These are phyloP conservation scores for Salix exigua DNA, from an alignment of 345 rosid genomes.

Conservation along the genomic window DNA sequence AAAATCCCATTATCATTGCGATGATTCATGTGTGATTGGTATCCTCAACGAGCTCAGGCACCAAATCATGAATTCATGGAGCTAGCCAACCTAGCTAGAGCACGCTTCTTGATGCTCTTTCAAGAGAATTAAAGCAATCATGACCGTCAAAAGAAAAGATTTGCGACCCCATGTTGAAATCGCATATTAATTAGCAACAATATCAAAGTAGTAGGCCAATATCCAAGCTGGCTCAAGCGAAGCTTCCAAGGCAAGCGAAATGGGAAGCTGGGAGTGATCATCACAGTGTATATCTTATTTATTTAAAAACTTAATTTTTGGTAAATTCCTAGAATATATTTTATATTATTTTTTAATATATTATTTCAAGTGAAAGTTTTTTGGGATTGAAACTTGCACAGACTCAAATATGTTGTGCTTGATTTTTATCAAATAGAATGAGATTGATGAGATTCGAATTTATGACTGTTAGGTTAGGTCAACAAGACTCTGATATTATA, in stretches of 20 bases:
- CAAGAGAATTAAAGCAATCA: neutral
- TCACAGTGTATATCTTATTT: neutral
- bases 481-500: too few species aligned
- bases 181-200: neutral
- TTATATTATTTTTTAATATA: too few species aligned
- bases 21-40: neutral
- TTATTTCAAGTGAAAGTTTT: too few species aligned
- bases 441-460: too few species aligned
- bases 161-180: conserved; percentile 9
- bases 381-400: too few species aligned
- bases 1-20: too few species aligned
- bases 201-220: neutral
- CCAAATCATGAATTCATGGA: neutral
- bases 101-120: neutral
- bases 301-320: too few species aligned
- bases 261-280: neutral
- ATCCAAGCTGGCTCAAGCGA: neutral
- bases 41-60: neutral
- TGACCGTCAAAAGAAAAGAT: neutral
- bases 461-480: rapidly evolving
- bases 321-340: too few species aligned
- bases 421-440: too few species aligned
- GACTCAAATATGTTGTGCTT: too few species aligned
- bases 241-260: neutral
- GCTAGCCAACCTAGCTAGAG: neutral